Percentiles rank a stretch among this genome's conserved stretches.
phyloP scores from a whole-genome alignment of 345 rosid species.

The Arabis alpina region DNA sequence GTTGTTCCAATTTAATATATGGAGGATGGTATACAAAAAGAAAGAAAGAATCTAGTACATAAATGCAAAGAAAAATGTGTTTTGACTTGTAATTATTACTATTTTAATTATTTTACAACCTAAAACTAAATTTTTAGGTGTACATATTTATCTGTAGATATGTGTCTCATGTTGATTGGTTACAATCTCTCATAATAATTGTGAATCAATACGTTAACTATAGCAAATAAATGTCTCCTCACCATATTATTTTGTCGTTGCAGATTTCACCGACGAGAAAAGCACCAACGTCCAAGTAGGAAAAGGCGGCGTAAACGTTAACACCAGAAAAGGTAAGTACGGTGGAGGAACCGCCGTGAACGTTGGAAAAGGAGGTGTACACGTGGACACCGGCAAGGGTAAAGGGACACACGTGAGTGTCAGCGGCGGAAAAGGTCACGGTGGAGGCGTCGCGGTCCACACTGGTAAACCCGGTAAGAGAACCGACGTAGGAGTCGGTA shows the following conservation, averaged over 20 bases:
- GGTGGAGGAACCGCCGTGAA: slow-evolving; percentile 63
- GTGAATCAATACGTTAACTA: neutral
- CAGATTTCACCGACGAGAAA: slow-evolving; percentile 68
- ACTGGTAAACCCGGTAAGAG: slow-evolving; percentile 56
- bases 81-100: slow-evolving; percentile 6
- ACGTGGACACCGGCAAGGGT: slow-evolving; percentile 60
- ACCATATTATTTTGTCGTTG: slow-evolving; percentile 10
- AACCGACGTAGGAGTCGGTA: slow-evolving; percentile 73
- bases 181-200: neutral
- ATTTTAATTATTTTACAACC: neutral
- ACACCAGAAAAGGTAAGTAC: slow-evolving; percentile 53
- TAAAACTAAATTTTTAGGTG: too few relatives aligned
- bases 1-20: neutral
- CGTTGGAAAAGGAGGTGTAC: slow-evolving; percentile 66
- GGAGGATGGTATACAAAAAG: neutral
- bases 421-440: slow-evolving; percentile 48
- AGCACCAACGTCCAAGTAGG: slow-evolving; percentile 60
- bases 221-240: slow-evolving; percentile 1
- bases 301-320: slow-evolving; percentile 40
- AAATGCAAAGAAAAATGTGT: slow-evolving; percentile 8
- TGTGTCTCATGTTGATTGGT: slow-evolving; percentile 19
- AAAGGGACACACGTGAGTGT: slow-evolving; percentile 57
- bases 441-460: slow-evolving; percentile 52
- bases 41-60: neutral
- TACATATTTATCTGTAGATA: neutral